Conservation (phyloP, 441 rosid genomes). For the Bruguiera hainesii region DNA sequence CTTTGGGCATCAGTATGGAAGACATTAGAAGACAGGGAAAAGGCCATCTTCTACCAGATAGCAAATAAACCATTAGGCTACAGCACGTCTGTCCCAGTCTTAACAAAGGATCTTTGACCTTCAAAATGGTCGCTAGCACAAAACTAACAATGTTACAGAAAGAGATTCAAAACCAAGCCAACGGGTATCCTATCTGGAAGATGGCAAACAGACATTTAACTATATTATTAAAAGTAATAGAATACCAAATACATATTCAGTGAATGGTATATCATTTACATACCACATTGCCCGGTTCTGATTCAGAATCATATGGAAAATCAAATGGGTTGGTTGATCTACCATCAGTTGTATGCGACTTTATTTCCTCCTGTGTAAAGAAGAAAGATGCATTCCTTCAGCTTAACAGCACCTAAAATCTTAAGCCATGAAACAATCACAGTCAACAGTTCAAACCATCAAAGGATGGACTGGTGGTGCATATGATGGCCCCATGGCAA, state of each 20-base stretch:
- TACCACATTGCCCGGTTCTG: conserved; percentile 63
- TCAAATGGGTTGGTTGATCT: conserved; percentile 88
- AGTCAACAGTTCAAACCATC: conserved; percentile 33
- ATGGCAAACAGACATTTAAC: conserved; percentile 7
- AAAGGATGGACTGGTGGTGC: conserved; percentile 33
- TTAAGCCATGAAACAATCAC: conserved; percentile 11
- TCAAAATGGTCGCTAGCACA: conserved; percentile 1
- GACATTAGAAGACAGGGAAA: neutral
- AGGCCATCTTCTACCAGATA: too few relatives aligned
- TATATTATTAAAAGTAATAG: conserved; percentile 7
- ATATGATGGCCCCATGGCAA: conserved; percentile 37
- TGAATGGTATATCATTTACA: conserved; percentile 20
- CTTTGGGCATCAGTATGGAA: neutral
- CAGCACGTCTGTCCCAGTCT: neutral
- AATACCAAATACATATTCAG: conserved; percentile 6
- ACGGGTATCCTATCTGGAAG: neutral
- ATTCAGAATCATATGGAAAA: conserved; percentile 68
- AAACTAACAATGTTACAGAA: neutral
- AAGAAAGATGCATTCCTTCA: neutral
- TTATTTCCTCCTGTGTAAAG: conserved; percentile 45
- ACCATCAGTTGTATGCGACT: conserved; percentile 32
- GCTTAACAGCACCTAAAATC: conserved; percentile 11
- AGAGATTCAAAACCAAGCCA: conserved; percentile 8
- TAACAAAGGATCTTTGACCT: neutral
- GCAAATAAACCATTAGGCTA: neutral